Evolutionary conservation across 1,284 basidiomycete genomes (phyloP), one percentile per base, ranked within the genome.

Genomic region (Cutaneotrichosporon spelunceum): DNA sequence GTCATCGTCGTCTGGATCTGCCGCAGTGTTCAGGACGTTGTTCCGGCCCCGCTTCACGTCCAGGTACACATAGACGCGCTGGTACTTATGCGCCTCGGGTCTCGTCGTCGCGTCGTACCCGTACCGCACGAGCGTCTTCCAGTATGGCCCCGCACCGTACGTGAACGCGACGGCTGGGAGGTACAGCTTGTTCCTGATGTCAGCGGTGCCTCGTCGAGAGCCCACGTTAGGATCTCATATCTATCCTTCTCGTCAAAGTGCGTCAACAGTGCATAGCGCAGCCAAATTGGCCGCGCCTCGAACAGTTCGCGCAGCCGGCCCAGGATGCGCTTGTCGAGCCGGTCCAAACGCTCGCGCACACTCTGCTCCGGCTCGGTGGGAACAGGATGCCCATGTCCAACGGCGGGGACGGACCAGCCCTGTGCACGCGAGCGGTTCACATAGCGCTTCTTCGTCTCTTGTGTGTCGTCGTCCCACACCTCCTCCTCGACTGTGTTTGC

Each of bases 101-200:
- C 90, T 84, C 65, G 82, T 82, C 53, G 93, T 82, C 13, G 94
- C 93, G 73, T 99, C 95, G 73, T 95, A 98, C 3, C 88, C 88
- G 62, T 93, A 89, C 48, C 87, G 85, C 27, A 98, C 84, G 52
- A 95, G 83, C 9, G 89, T 89, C 72, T 98, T 94, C 56, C 92
- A 84, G 88, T 90, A 98, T 2, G 93, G 92, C 0, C 95, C 95
- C 66, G 97, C 94, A 63, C 87, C 85, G 73, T 98, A 95, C 2
- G 90, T 88, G 74, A 94, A 99, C 53, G 87, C 74, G 5, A 79
- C 70, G 10, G 78, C 68, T 0, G 83, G 78, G 53, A 83, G 72
- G 57, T 81, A 81, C 2, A 77, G 68, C 66, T 83, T 84, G 59
- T 79, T 70, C 49, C 82, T 82, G 55, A 5, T 5, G 26, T 56